Conservation (phyloP, 1,139 yeast genomes). For the Saccharomyces hybrid region DNA sequence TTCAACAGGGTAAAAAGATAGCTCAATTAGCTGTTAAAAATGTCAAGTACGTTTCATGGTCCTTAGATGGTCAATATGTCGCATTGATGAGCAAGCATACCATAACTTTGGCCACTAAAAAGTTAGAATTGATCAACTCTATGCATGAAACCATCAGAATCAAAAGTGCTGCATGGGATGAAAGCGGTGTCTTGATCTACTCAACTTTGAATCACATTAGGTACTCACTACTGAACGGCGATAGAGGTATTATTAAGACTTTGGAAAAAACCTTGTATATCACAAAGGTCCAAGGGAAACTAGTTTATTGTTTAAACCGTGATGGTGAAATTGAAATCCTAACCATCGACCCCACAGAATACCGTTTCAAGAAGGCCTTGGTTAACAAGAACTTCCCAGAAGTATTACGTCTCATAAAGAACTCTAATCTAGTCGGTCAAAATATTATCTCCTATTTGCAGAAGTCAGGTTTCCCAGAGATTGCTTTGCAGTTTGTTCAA, state of each 20-base stretch:
- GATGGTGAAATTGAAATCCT: conserved; percentile 75
- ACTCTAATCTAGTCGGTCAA: conserved; percentile 92
- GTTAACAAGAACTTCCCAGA: conserved; percentile 86
- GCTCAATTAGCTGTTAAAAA: conserved; percentile 66
- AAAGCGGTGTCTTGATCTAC: conserved; percentile 80
- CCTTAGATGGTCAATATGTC: conserved; percentile 76
- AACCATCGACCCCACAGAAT: conserved; percentile 91
- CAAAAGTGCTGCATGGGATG: conserved; percentile 98
- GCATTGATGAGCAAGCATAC: conserved; percentile 92
- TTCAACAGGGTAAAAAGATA: conserved; percentile 80
- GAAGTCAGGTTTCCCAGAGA: conserved; percentile 90
- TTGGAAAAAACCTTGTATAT: conserved; percentile 83
- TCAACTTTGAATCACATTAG: conserved; percentile 94
- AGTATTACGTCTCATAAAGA: conserved; percentile 81
- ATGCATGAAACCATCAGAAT: conserved; percentile 96
- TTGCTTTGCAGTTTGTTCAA: conserved; percentile 91
- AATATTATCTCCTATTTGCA: conserved; percentile 92
- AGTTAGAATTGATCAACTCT: conserved; percentile 70
- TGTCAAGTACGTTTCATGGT: conserved; percentile 87
- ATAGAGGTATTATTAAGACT: conserved; percentile 88
- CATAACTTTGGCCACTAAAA: conserved; percentile 76
- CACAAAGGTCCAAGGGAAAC: conserved; percentile 60
- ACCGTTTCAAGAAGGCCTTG: conserved; percentile 88
- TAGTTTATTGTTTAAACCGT: conserved; percentile 76
- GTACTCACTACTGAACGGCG: conserved; percentile 89